Base-by-base conservation (phyloP, 768 basidiomycete species). In the Glaciozyma antarctica region DNA sequence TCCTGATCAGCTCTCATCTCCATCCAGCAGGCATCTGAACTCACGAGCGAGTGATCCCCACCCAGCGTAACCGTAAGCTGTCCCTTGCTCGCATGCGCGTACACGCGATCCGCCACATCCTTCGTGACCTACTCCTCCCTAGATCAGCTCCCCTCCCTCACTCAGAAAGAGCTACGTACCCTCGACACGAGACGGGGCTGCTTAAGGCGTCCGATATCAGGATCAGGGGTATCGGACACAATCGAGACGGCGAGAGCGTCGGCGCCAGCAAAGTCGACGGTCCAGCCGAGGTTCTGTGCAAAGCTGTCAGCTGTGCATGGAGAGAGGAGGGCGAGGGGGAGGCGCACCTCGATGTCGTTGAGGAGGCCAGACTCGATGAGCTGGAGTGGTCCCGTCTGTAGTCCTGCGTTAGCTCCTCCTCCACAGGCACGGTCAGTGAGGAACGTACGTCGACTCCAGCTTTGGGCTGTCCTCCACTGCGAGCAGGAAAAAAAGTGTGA, bases 41-140 rank as follows among this genome's bases (percentile, higher is more conserved):
- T 61, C 65, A 88, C 89, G 76, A 98, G 79, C 63, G 90, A 93
- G 78, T 99, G 95, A 75, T 99, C 95, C 17, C 95, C 95, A 16
- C 95, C 95, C 10, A 98, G 80, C 2, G 92, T 97, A 17, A 99
- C 79, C 13, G 92, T 88, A 28, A 99, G 79, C 72, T 85, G 82
- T 2, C 94, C 91, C 60, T 84, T 83, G 78, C 82, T 82, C 30
- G 84, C 85, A 77, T 92, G 88, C 3, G 74, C 81, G 17, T 83
- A 83, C n/a, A 98, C 87, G 41, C 78, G 84, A 44, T 81, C 77
- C n/a, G 88, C 85, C 45, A 98, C 86, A 52, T 85, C 82, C 76
- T 90, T 76, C 69, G 83, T 85, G 51, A 97, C 93, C 21, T 70
- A 44, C 22, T 32, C 32, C 2, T 48, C 17, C 47, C 47, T 17